Evolutionary conservation across 2,329 filamentous ascomycete species (phyloP).

Genomic region (Leptographium lundbergii): DNA sequence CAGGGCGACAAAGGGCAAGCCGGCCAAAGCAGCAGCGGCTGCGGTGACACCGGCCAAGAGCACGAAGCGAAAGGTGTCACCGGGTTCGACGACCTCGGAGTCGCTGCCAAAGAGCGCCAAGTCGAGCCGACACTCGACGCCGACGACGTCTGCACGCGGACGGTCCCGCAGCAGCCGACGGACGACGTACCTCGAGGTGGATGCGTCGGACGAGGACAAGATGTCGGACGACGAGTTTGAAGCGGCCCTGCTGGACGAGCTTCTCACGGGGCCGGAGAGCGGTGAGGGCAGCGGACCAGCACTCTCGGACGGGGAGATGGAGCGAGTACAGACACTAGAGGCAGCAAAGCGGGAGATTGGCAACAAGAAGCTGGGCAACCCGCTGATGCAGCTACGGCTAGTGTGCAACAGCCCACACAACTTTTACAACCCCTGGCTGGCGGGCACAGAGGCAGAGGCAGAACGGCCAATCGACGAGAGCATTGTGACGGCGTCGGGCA

Average conservation of each 20-base stretch:
- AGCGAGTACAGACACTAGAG: conserved; percentile 55
- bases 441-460: conserved; percentile 23
- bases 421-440: conserved; percentile 82
- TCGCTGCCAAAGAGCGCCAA: conserved; percentile 54
- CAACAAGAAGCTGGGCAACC: conserved; percentile 85
- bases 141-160: conserved; percentile 32
- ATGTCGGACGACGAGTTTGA: conserved; percentile 81
- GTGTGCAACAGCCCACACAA: conserved; percentile 93
- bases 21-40: background rate
- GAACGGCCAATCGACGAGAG: conserved; percentile 56
- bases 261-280: conserved; percentile 23
- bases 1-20: conserved; percentile 13
- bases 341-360: conserved; percentile 80
- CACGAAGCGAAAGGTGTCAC: conserved; percentile 24
- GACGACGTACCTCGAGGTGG: conserved; percentile 38
- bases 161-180: conserved; percentile 35
- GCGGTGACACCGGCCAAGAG: background rate
- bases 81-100: conserved; percentile 15
- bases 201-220: conserved; percentile 46
- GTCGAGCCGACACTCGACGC: conserved; percentile 64
- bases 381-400: conserved; percentile 79
- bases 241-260: conserved; percentile 55
- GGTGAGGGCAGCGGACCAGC: background rate
- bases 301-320: conserved; percentile 43
- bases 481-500: conserved; percentile 78